Conservation (phyloP, 2,329 filamentous ascomycete genomes). For the Ceratocystis variospora region DNA sequence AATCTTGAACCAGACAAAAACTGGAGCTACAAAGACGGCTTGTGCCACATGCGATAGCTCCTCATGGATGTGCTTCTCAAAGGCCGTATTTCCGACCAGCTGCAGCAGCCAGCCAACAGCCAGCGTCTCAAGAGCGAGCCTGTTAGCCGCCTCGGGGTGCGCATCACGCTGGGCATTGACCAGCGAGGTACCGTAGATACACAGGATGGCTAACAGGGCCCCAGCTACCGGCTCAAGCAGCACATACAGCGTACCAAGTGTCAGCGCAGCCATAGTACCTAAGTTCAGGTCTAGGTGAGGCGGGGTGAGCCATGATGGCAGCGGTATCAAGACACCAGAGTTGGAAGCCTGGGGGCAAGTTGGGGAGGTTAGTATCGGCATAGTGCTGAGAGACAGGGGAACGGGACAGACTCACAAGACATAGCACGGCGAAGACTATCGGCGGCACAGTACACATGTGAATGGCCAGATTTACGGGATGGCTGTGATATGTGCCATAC, state of each 20-base stretch:
- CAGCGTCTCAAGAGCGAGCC: conserved; percentile 52
- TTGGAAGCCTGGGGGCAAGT: conserved; percentile 41
- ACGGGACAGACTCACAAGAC: conserved; percentile 41
- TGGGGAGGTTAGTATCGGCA: background rate
- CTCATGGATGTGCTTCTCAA: conserved; percentile 50
- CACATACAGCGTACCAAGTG: conserved; percentile 71
- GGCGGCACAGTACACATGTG: conserved; percentile 69
- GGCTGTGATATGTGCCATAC: conserved; percentile 77
- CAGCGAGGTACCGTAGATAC: conserved; percentile 60
- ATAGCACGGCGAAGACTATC: conserved; percentile 56
- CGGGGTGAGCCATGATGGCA: conserved; percentile 52
- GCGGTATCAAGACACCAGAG: conserved; percentile 47
- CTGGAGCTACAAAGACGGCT: conserved; percentile 79
- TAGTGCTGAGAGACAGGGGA: background rate
- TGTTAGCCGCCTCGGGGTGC: conserved; percentile 36
- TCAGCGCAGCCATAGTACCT: conserved; percentile 47
- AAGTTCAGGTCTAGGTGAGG: conserved; percentile 54
- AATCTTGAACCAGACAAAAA: conserved; percentile 94
- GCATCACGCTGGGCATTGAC: conserved; percentile 60
- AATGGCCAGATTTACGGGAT: conserved; percentile 62
- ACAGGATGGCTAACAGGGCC: conserved; percentile 57
- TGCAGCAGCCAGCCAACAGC: conserved; percentile 72
- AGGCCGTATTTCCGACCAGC: conserved; percentile 81
- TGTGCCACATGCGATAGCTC: conserved; percentile 76
- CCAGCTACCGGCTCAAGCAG: conserved; percentile 91